Evolutionary conservation across 108 stramenopile genomes (phyloP).

Genomic region (Nannochloropsis granulata): DNA sequence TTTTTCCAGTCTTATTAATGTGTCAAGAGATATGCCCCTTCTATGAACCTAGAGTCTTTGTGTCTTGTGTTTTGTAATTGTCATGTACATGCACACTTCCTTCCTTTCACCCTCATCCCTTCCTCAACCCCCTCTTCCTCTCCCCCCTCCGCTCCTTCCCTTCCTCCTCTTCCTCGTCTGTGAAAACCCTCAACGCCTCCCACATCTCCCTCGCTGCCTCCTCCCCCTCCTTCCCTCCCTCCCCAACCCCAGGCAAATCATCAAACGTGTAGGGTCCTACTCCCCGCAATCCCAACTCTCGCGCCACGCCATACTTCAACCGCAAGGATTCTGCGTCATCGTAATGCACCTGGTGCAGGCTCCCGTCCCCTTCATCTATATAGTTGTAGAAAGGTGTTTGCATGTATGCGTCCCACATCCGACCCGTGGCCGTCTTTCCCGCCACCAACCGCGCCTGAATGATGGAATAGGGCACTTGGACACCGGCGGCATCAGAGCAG

Average conservation of each 20-base stretch:
- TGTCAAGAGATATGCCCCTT: no score
- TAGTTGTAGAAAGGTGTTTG: neutral
- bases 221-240: neutral
- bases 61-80: no score
- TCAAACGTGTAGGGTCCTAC: neutral
- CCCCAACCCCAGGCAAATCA: neutral
- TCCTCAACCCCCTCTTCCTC: neutral
- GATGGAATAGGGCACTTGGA: neutral
- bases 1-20: no score
- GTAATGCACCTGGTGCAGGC: neutral
- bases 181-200: neutral
- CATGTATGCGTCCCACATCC: neutral
- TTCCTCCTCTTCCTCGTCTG: neutral
- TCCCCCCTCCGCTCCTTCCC: neutral
- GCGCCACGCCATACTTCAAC: neutral
- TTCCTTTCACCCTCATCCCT: neutral
- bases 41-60: no score
- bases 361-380: neutral
- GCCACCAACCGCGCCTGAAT: neutral
- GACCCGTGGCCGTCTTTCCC: neutral
- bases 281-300: neutral
- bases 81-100: neutral
- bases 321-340: neutral
- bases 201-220: neutral
- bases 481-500: slow-evolving; percentile 44